phyloP scores from a whole-genome alignment of 2,329 filamentous ascomycete genomes.

The Hypoxylon sp. region DNA sequence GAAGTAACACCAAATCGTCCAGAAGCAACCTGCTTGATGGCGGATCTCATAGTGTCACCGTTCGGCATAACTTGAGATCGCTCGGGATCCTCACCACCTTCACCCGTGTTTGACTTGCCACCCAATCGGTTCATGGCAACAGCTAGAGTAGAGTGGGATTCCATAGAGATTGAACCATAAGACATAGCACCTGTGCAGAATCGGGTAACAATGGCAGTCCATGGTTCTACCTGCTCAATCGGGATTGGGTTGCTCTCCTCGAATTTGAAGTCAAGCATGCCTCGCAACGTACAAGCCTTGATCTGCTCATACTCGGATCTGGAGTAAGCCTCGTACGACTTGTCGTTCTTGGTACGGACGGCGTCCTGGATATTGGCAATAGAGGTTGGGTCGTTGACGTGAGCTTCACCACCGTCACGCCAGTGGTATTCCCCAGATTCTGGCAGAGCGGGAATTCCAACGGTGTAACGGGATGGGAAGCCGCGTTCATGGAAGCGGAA shows the following conservation, averaged over 20 bases:
- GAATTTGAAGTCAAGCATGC: conserved; percentile 95
- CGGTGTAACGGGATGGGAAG: conserved; percentile 84
- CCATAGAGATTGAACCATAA: conserved; percentile 98
- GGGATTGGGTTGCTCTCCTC: conserved; percentile 87
- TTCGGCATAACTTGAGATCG: conserved; percentile 88
- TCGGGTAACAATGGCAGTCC: conserved; percentile 96
- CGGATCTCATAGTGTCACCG: conserved; percentile 95
- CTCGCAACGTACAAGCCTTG: conserved; percentile 94
- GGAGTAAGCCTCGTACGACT: conserved; percentile 97
- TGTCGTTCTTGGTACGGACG: conserved; percentile 96
- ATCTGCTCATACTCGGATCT: conserved; percentile 94
- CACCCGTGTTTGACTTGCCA: conserved; percentile 97
- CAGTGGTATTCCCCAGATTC: conserved; percentile 99
- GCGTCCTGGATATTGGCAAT: conserved; percentile 98
- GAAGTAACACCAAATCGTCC: conserved; percentile 97
- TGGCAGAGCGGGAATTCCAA: conserved; percentile 82
- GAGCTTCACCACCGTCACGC: conserved; percentile 95
- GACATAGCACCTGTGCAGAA: conserved; percentile 99
- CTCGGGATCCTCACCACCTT: conserved; percentile 96
- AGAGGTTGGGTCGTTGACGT: conserved; percentile 93
- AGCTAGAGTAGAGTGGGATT: conserved; percentile 94
- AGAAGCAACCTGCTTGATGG: conserved; percentile 97
- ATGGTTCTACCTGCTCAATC: conserved; percentile 97
- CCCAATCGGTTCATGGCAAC: conserved; percentile 97
- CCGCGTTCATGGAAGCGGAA: conserved; percentile 96